These are phyloP conservation scores for Monilinia vaccinii-corymbosi DNA, from an alignment of 2,329 filamentous ascomycete species.

Conservation along the genomic window DNA sequence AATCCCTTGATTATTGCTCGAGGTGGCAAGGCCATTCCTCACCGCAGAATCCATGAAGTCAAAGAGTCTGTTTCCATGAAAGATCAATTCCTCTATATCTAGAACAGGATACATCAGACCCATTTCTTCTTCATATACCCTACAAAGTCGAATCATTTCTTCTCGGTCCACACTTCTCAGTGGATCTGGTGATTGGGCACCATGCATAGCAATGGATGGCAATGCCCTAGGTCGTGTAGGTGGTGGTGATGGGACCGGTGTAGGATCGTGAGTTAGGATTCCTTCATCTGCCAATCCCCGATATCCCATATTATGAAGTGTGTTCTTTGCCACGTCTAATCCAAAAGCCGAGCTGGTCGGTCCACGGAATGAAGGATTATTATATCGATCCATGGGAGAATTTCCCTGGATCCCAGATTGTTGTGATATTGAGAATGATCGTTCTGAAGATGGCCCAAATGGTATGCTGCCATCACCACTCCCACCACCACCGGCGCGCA, in stretches of 20 bases:
- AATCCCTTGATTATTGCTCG: slow-evolving; percentile 35
- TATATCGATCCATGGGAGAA: slow-evolving; percentile 20
- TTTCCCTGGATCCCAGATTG: slow-evolving; percentile 14
- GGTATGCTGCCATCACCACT: background rate
- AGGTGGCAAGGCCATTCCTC: slow-evolving; percentile 48
- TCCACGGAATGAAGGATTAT: slow-evolving; percentile 60
- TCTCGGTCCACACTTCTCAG: slow-evolving; percentile 70
- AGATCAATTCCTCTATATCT: slow-evolving; percentile 61
- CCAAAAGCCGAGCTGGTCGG: slow-evolving; percentile 81
- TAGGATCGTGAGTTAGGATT: slow-evolving; percentile 42
- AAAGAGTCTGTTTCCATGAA: slow-evolving; percentile 60
- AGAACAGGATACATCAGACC: slow-evolving; percentile 88
- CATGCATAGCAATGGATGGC: slow-evolving; percentile 14
- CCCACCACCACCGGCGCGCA: slow-evolving; percentile 16
- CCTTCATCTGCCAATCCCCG: slow-evolving; percentile 59
- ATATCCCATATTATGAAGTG: slow-evolving; percentile 84
- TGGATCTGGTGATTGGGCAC: slow-evolving; percentile 57
- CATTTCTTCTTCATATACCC: slow-evolving; percentile 80
- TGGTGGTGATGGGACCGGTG: slow-evolving; percentile 31
- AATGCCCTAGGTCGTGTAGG: slow-evolving; percentile 14
- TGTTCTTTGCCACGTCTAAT: slow-evolving; percentile 77
- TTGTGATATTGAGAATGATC: slow-evolving; percentile 24
- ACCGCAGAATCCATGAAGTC: slow-evolving; percentile 62
- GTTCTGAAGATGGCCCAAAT: slow-evolving; percentile 17
- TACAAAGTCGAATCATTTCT: slow-evolving; percentile 70